Conservation (phyloP, 805 yeast species). For the Sugiyamaella marilandica region DNA sequence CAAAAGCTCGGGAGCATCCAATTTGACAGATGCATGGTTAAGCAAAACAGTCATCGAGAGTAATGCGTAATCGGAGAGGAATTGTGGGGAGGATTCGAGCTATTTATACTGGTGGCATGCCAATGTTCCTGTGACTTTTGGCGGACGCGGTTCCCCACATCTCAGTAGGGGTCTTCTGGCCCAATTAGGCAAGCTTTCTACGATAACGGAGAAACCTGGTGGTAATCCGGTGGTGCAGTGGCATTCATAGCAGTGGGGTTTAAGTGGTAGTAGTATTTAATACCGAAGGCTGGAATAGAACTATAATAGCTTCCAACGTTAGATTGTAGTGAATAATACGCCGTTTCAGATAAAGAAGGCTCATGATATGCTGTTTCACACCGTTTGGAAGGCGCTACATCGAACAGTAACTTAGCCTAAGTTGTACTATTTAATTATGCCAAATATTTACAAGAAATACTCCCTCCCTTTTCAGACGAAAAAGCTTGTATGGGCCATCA, state of each 20-base stretch:
- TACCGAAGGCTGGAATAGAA: not conserved
- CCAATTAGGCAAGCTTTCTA: slow-evolving; percentile 1
- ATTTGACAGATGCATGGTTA: not conserved
- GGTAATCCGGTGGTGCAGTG: not conserved
- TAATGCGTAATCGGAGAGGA: not conserved
- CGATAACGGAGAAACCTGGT: not conserved
- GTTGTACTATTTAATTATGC: not conserved
- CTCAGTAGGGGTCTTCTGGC: not conserved
- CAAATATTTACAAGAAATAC: not conserved
- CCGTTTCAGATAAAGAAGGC: too few species aligned
- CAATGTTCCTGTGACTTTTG: slow-evolving; percentile 1
- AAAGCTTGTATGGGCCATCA: not conserved
- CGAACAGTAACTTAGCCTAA: too few species aligned
- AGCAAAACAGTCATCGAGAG: not conserved
- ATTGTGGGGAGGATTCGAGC: not conserved
- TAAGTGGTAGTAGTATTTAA: not conserved
- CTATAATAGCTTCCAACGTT: too few species aligned
- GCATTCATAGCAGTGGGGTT: too few species aligned
- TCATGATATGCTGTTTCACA: too few species aligned
- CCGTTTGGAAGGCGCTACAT: too few species aligned
- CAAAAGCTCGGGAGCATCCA: slow-evolving; percentile 6
- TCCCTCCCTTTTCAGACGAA: not conserved
- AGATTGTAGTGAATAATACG: too few species aligned
- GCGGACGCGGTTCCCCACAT: slow-evolving; percentile 1
- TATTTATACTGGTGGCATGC: not conserved